Evolutionary conservation across 208 protist genomes (phyloP), one percentile per base, ranked within the genome.

Genomic region (Spongospora subterranea): DNA sequence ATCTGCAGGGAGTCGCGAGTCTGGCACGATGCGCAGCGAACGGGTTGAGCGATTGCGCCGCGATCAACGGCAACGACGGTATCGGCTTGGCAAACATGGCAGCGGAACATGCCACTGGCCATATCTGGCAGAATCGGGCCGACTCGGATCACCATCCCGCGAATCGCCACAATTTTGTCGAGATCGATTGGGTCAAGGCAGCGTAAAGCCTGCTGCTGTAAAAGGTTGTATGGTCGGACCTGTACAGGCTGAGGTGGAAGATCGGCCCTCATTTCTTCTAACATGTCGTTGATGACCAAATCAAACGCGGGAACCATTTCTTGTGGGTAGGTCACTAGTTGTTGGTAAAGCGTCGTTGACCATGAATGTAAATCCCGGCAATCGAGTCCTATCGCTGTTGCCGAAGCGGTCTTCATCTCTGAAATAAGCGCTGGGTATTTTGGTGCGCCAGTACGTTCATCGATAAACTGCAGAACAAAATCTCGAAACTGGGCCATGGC

Each of bases 31-130:
- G 0, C 24, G 76, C 94, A 94, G 29, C 20, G 39, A 17, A 66
- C 0, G 0, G 99, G 99, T 93, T 99, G 98, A 45, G 95, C 95
- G 77, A 99, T 98, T 88, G 96, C 95, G 0, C 97, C 98, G 76
- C 95, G 95, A 71, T 98, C 95, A 24, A 97, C 65, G 91, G 0
- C 1, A n/a, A 90, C 0, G 46, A 45, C 64, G 0, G 71, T 71
- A 1, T 39, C 40, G 29, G 82, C 64, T 13, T 64, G 11, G 94
- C 99, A 99, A 54, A 96, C 91, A 88, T 93, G 95, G 94, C 98
- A 99, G 92, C 97, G 95, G 93, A 99, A 99, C 89, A 96, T 97
- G 17, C 96, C 95, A 20, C 13, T 65, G 65, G 94, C 94, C 43
- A 97, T 89, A 45, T 96, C 95, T 17, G 96, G 95, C 20, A 96